Percentiles rank a stretch among this genome's conserved stretches.
Evolutionary conservation across 2,329 filamentous ascomycete species (phyloP).

Genomic region (Trichoderma sp.): DNA sequence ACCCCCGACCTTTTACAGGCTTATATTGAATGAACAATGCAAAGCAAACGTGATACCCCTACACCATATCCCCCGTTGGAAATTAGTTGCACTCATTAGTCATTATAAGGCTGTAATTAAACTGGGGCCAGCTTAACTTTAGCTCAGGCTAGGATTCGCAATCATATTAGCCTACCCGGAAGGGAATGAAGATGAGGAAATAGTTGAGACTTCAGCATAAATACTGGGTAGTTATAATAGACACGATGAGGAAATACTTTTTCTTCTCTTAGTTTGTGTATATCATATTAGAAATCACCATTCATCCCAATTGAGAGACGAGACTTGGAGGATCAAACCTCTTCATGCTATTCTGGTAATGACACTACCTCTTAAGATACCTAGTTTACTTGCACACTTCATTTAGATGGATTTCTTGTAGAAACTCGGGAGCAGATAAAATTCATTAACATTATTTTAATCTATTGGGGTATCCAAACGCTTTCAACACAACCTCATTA

Average conservation of each 20-base stretch:
- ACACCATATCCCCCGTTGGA: constrained; percentile 19
- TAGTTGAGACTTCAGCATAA: background rate
- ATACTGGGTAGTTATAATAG: background rate
- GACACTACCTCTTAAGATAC: background rate
- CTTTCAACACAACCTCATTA: background rate
- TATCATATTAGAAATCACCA: background rate
- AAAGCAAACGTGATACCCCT: constrained; percentile 22
- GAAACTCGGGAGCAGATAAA: background rate
- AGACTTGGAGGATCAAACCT: background rate
- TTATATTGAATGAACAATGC: constrained; percentile 19
- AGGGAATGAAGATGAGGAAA: background rate
- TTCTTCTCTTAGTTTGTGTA: background rate
- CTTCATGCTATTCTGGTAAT: background rate
- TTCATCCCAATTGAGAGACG: background rate
- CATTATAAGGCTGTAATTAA: background rate
- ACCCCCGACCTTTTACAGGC: constrained; percentile 21
- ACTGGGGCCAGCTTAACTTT: background rate
- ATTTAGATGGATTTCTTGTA: background rate
- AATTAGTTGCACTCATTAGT: background rate
- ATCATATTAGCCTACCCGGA: background rate
- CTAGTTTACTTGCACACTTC: too few species aligned
- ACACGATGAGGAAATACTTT: background rate
- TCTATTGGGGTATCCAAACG: constrained; percentile 17
- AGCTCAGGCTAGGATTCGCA: background rate
- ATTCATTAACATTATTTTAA: constrained; percentile 14